These are phyloP conservation scores for Aspergillus cejpii DNA, from an alignment of 2,329 filamentous ascomycete species.

Conservation along the genomic window DNA sequence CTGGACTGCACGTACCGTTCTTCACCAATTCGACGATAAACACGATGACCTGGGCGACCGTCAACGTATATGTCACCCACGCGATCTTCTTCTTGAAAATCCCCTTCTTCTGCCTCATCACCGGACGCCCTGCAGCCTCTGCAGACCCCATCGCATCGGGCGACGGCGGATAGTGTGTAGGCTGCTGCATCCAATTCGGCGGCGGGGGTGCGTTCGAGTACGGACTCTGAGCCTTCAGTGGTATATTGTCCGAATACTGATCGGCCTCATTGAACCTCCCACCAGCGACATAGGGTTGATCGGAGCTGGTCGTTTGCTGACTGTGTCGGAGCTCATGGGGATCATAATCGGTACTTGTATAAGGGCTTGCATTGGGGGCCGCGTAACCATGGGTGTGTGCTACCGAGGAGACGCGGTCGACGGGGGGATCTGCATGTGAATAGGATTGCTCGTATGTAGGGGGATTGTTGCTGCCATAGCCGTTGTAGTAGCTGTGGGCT, in stretches of 20 bases:
- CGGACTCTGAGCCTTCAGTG: conserved; percentile 32
- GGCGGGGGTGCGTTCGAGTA: conserved; percentile 29
- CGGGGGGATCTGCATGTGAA: conserved; percentile 33
- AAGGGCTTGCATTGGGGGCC: conserved; percentile 28
- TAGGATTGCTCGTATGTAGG: conserved; percentile 30
- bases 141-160: conserved; percentile 41
- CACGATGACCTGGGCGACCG: conserved; percentile 68
- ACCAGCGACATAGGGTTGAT: conserved; percentile 26
- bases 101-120: conserved; percentile 41
- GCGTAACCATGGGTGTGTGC: conserved; percentile 16
- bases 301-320: conserved; percentile 33
- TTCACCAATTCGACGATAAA: conserved; percentile 85
- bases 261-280: conserved; percentile 30
- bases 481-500: conserved; percentile 60
- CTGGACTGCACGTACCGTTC: conserved; percentile 58
- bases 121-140: conserved; percentile 13
- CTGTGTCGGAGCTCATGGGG: conserved; percentile 33
- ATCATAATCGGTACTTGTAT: conserved; percentile 39
- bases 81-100: conserved; percentile 57
- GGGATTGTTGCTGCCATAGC: conserved; percentile 30
- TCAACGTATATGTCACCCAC: conserved; percentile 76
- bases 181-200: conserved; percentile 40
- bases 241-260: conserved; percentile 40
- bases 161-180: conserved; percentile 44
- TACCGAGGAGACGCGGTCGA: conserved; percentile 28